Evolutionary conservation across 2,329 filamentous ascomycete species (phyloP).

Genomic region (Coniochaeta prunicola): DNA sequence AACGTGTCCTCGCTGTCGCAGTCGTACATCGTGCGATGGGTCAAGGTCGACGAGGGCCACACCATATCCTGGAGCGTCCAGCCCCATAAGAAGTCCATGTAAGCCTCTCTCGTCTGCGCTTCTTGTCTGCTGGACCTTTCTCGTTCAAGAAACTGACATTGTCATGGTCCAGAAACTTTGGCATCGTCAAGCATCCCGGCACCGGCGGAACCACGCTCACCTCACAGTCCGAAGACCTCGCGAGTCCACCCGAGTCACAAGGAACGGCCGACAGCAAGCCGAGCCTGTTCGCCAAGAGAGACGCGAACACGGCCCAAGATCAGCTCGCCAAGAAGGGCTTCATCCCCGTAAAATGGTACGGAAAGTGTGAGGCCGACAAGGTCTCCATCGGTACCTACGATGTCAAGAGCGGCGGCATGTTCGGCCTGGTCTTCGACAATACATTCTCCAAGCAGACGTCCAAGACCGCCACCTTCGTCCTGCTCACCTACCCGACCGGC

Average conservation of each 20-base stretch:
- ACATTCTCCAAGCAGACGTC: constrained; percentile 94
- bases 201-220: constrained; percentile 48
- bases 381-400: constrained; percentile 87
- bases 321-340: constrained; percentile 61
- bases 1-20: constrained; percentile 26
- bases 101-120: constrained; percentile 16
- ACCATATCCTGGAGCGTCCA: constrained; percentile 98
- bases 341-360: constrained; percentile 73
- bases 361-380: constrained; percentile 94
- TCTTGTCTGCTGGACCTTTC: background rate
- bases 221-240: constrained; percentile 32
- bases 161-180: constrained; percentile 63
- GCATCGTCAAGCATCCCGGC: constrained; percentile 94
- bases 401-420: constrained; percentile 82
- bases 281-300: constrained; percentile 45
- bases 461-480: constrained; percentile 90
- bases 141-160: constrained; percentile 1
- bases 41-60: constrained; percentile 80
- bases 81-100: constrained; percentile 96
- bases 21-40: constrained; percentile 98
- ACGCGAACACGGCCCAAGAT: constrained; percentile 53
- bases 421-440: constrained; percentile 95
- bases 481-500: constrained; percentile 86
- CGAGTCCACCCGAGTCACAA: constrained; percentile 24
- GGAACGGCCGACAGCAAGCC: constrained; percentile 35